Conservation (phyloP, 352 stramenopile species). For the Phytopythium boreale region DNA sequence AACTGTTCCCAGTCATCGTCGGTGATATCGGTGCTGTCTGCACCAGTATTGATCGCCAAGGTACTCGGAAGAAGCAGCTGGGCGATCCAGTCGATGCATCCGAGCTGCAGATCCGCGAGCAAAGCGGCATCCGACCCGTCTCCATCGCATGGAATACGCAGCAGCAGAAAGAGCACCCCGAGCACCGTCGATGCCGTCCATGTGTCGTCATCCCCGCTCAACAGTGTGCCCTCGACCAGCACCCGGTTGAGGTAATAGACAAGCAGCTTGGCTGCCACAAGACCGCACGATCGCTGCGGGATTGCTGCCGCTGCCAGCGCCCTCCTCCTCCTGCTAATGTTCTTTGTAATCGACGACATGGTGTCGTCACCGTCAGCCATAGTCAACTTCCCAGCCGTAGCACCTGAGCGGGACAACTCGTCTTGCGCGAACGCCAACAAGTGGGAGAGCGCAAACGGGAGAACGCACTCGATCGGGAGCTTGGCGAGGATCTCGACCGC, state of each 20-base stretch:
- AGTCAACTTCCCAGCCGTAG: slow-evolving; percentile 1
- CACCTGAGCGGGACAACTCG: slow-evolving; percentile 8
- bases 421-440: slow-evolving; percentile 43
- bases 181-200: slow-evolving; percentile 21
- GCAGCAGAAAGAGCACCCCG: slow-evolving; percentile 39
- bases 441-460: slow-evolving; percentile 39
- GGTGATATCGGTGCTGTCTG: background rate
- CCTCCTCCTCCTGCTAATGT: background rate
- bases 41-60: background rate
- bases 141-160: slow-evolving; percentile 35
- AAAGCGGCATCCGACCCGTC: slow-evolving; percentile 20
- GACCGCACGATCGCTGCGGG: slow-evolving; percentile 23
- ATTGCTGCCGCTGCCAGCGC: slow-evolving; percentile 17
- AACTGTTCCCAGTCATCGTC: background rate
- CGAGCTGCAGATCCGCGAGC: slow-evolving; percentile 61
- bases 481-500: slow-evolving; percentile 53
- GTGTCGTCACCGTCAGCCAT: background rate
- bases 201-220: slow-evolving; percentile 12
- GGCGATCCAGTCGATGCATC: slow-evolving; percentile 66
- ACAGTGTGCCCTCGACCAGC: slow-evolving; percentile 37
- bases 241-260: slow-evolving; percentile 75
- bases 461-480: slow-evolving; percentile 22
- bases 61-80: background rate
- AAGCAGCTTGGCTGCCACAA: slow-evolving; percentile 66
- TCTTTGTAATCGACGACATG: background rate